phyloP scores from a whole-genome alignment of 805 yeast species.

The Ogataea populi-albae region DNA sequence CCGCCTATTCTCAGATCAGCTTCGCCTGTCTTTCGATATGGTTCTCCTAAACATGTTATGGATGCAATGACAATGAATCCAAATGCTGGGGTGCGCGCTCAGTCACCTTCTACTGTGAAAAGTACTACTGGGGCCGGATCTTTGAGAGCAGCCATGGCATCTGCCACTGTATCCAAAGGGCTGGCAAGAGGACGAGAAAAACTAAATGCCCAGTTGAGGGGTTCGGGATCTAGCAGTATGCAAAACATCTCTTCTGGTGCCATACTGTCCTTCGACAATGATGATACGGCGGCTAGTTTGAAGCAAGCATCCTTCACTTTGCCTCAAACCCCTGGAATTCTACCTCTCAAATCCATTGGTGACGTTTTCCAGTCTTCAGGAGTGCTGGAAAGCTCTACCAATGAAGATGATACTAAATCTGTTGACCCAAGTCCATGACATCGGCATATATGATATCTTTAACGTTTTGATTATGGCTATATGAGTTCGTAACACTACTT shows the following conservation, averaged over 20 bases:
- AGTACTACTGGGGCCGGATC: slow-evolving; percentile 3
- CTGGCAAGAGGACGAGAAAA: slow-evolving; percentile 21
- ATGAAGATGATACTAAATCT: not conserved
- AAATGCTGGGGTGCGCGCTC: slow-evolving; percentile 1
- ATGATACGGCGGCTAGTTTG: slow-evolving; percentile 1
- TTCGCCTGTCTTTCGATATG: slow-evolving; percentile 8
- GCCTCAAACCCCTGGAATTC: slow-evolving; percentile 26
- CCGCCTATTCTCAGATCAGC: slow-evolving; percentile 11
- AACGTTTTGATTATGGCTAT: too few relatives aligned
- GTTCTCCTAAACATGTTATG: slow-evolving; percentile 16
- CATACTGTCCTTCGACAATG: slow-evolving; percentile 12
- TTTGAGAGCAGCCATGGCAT: slow-evolving; percentile 2
- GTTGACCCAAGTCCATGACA: too few relatives aligned
- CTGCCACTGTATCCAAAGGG: slow-evolving; percentile 13
- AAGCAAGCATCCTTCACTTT: slow-evolving; percentile 5
- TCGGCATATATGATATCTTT: too few relatives aligned
- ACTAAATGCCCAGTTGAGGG: slow-evolving; percentile 23
- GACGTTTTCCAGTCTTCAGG: slow-evolving; percentile 18
- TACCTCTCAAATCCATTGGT: slow-evolving; percentile 22
- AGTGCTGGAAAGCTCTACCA: too few relatives aligned
- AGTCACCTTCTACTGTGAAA: not conserved
- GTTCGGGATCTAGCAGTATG: slow-evolving; percentile 15
- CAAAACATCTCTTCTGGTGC: slow-evolving; percentile 13
- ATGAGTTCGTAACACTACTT: too few relatives aligned
- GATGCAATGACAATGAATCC: slow-evolving; percentile 7